phyloP scores from a whole-genome alignment of 2,329 filamentous ascomycete species.

The Fusarium pseudoanthophilum region DNA sequence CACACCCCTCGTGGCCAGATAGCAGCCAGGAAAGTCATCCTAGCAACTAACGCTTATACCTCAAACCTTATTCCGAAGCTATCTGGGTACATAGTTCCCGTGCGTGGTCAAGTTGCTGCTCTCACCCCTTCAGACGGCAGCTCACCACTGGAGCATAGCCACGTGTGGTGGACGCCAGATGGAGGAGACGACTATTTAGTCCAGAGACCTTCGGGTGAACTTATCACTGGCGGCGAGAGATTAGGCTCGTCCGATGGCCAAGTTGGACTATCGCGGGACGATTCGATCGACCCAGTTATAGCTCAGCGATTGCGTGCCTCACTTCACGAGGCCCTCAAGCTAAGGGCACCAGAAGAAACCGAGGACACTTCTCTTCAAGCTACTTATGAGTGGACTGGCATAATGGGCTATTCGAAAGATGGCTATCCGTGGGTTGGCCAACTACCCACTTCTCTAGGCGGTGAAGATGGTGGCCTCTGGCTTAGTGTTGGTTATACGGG shows the following conservation, averaged over 20 bases:
- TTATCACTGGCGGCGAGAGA: conserved; percentile 79
- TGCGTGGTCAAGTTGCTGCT: conserved; percentile 77
- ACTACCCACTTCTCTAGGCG: conserved; percentile 66
- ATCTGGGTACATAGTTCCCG: conserved; percentile 78
- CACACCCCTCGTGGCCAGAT: conserved; percentile 77
- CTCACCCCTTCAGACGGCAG: conserved; percentile 64
- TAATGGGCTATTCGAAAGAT: conserved; percentile 81
- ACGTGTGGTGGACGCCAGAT: conserved; percentile 65
- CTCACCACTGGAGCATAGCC: conserved; percentile 63
- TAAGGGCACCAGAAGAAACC: conserved; percentile 48
- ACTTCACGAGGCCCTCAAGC: conserved; percentile 55
- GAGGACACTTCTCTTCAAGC: conserved; percentile 60
- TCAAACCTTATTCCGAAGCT: conserved; percentile 78
- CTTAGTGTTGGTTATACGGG: conserved; percentile 75
- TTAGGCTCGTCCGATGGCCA: conserved; percentile 59
- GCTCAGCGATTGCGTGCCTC: conserved; percentile 64
- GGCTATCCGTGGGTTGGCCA: conserved; percentile 75
- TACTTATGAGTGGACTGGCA: conserved; percentile 78
- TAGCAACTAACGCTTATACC: conserved; percentile 88
- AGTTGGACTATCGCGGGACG: conserved; percentile 69
- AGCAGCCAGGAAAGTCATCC: conserved; percentile 70
- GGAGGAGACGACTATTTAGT: conserved; percentile 78
- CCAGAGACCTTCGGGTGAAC: conserved; percentile 69
- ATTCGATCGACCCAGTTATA: conserved; percentile 64
- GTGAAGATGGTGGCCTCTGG: conserved; percentile 63